Percentiles rank a stretch among this genome's conserved stretches.
Evolutionary conservation across 1,284 basidiomycete species (phyloP).

Genomic region (Ustilago bromivora): DNA sequence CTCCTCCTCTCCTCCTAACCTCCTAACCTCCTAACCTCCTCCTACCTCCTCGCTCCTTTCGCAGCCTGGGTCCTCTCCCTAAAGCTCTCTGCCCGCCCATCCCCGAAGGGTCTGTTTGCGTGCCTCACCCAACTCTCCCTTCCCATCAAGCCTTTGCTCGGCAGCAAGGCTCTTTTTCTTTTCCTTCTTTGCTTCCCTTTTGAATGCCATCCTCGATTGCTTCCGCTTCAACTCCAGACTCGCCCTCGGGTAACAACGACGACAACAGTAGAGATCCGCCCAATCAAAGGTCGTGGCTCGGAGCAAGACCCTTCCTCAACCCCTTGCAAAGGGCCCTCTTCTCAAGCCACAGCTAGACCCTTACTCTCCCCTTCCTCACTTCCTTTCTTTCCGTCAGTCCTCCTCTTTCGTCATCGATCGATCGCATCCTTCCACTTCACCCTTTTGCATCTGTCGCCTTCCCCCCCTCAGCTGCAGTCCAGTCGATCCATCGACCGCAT

Average conservation of each 20-base stretch:
- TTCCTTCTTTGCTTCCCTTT: background rate
- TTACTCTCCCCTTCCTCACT: slow-evolving; percentile 6
- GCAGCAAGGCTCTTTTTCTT: slow-evolving; percentile 2
- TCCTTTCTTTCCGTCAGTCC: slow-evolving; percentile 5
- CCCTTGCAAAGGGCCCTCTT: slow-evolving; percentile 7
- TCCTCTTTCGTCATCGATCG: slow-evolving; percentile 40
- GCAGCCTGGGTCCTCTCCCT: slow-evolving; percentile 17
- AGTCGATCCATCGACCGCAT: slow-evolving; percentile 2
- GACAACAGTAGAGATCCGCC: background rate
- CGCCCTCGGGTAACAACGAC: background rate
- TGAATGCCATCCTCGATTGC: background rate
- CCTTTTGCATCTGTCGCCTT: slow-evolving; percentile 1
- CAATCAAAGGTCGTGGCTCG: slow-evolving; percentile 11
- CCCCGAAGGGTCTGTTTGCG: slow-evolving; percentile 9
- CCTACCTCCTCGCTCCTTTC: background rate
- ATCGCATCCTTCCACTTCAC: background rate
- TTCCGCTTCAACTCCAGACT: background rate
- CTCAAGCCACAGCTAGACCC: slow-evolving; percentile 42
- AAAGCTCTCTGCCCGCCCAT: slow-evolving; percentile 8
- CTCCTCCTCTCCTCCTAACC: no score
- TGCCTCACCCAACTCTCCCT: slow-evolving; percentile 10
- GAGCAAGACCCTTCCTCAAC: slow-evolving; percentile 14
- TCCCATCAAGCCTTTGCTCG: slow-evolving; percentile 3
- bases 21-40: background rate
- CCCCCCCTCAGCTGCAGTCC: background rate